phyloP scores from a whole-genome alignment of 306 rosid species.

The Phaseolus lunatus region DNA sequence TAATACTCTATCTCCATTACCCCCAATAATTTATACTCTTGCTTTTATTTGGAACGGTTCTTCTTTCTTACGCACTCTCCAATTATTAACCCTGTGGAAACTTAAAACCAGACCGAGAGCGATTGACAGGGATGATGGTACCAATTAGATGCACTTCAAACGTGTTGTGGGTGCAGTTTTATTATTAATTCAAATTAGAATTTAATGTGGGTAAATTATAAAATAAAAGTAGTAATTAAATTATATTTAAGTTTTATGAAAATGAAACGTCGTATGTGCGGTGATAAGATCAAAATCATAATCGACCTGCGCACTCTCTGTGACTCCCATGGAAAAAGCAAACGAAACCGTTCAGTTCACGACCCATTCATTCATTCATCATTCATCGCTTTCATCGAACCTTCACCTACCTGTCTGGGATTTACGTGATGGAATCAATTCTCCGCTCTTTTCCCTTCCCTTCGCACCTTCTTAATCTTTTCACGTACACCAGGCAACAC shows the following conservation, averaged over 20 bases:
- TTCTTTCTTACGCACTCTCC: not conserved
- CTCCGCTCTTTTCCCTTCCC: conserved; percentile 13
- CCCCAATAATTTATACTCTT: not conserved
- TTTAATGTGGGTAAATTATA: too few relatives aligned
- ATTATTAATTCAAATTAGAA: too few relatives aligned
- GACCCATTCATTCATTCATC: not conserved
- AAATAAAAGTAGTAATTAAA: too few relatives aligned
- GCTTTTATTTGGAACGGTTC: not conserved
- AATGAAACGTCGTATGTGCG: not conserved
- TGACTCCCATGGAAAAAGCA: not conserved
- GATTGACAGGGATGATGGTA: not conserved
- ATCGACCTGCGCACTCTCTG: not conserved
- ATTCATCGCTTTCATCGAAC: conserved; percentile 7
- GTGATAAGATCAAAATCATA: conserved; percentile 26
- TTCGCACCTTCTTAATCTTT: not conserved
- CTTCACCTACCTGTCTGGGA: not conserved
- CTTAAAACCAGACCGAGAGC: not conserved
- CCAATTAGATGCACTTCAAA: too few relatives aligned
- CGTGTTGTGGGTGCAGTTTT: too few relatives aligned
- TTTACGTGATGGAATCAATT: conserved; percentile 29
- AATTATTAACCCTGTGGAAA: not conserved
- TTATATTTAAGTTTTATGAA: not conserved
- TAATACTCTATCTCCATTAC: not conserved
- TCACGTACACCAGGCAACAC: not conserved
- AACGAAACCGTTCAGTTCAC: conserved; percentile 22